Evolutionary conservation across 768 basidiomycete genomes (phyloP).

Genomic region (Clathrus columnatus): DNA sequence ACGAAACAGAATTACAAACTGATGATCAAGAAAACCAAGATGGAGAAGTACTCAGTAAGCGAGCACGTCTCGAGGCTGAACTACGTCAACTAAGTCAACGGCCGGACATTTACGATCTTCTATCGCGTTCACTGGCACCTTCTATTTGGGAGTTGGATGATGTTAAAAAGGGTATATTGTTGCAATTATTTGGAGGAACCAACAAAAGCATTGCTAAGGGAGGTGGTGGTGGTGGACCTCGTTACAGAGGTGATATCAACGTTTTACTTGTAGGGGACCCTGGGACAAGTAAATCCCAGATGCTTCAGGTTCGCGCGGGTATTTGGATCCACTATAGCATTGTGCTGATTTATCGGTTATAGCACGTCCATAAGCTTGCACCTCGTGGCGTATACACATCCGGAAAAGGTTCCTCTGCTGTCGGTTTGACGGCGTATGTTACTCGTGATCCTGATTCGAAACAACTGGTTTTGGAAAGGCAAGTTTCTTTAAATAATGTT

Average conservation of each 20-base stretch:
- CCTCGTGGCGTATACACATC: constrained; percentile 96
- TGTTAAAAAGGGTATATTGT: constrained; percentile 94
- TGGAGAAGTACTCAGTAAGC: constrained; percentile 28
- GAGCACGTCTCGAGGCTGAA: constrained; percentile 72
- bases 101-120: constrained; percentile 79
- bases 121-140: constrained; percentile 82
- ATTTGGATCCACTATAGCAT: not conserved
- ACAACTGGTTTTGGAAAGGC: constrained; percentile 96
- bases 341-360: constrained; percentile 10
- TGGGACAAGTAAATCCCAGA: constrained; percentile 94
- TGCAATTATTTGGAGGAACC: constrained; percentile 96
- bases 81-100: constrained; percentile 62
- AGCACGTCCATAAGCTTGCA: constrained; percentile 99
- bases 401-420: constrained; percentile 96
- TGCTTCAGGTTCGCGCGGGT: constrained; percentile 79
- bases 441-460: constrained; percentile 98
- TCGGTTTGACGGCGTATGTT: constrained; percentile 97
- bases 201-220: constrained; percentile 92
- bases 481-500: constrained; percentile 12
- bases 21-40: constrained; percentile 25
- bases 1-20: constrained; percentile 35
- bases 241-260: constrained; percentile 97
- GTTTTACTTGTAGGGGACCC: constrained; percentile 96
- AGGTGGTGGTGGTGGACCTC: constrained; percentile 90
- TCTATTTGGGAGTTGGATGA: constrained; percentile 98